Evolutionary conservation across 345 rosid species (phyloP).

Genomic region (Euphorbia peplus): DNA sequence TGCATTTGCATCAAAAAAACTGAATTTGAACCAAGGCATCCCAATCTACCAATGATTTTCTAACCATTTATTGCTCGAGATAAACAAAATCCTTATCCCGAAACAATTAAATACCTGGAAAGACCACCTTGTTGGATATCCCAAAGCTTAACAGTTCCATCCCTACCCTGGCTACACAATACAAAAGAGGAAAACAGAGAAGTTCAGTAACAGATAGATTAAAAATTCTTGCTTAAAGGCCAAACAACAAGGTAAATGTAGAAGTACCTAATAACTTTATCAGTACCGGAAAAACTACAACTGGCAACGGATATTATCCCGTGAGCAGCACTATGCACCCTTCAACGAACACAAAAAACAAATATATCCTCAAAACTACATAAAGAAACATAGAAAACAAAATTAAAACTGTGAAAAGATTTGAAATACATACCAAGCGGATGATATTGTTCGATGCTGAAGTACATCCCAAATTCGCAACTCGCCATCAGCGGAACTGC

Average conservation of each 20-base stretch:
- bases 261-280: slow-evolving; percentile 69
- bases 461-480: slow-evolving; percentile 77
- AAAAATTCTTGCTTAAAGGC: neutral
- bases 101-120: slow-evolving; percentile 48
- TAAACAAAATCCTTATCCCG: neutral
- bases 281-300: slow-evolving; percentile 53
- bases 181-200: neutral
- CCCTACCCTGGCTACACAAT: slow-evolving; percentile 80
- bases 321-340: slow-evolving; percentile 85
- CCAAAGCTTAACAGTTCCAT: slow-evolving; percentile 95
- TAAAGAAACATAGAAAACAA: neutral
- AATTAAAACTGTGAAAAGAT: neutral
- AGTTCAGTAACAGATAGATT: neutral
- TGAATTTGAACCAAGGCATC: neutral
- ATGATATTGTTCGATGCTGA: slow-evolving; percentile 67
- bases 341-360: slow-evolving; percentile 26
- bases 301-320: slow-evolving; percentile 70
- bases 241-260: neutral
- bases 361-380: neutral
- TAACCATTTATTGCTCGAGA: neutral
- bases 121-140: slow-evolving; percentile 77
- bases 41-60: neutral
- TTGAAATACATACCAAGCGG: slow-evolving; percentile 49
- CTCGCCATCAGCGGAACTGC: slow-evolving; percentile 88
- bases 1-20: neutral